phyloP scores from a whole-genome alignment of 495 filamentous ascomycete genomes.

The Xylaria longipes region DNA sequence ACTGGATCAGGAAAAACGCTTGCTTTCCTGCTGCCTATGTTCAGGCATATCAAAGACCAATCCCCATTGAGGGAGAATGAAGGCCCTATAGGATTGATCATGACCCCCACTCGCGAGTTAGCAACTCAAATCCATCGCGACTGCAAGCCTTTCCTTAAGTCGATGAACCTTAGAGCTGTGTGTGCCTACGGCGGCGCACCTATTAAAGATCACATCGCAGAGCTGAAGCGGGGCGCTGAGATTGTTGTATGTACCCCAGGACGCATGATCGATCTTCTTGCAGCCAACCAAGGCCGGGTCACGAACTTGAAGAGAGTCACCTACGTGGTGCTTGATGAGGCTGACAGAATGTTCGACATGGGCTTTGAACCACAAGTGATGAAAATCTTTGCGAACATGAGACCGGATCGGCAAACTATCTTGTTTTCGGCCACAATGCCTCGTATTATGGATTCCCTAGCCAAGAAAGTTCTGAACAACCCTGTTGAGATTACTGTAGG shows the following conservation, averaged over 20 bases:
- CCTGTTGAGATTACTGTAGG: conserved; percentile 93
- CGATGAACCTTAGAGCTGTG: conserved; percentile 86
- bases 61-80: conserved; percentile 80
- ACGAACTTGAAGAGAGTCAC: conserved; percentile 89
- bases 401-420: conserved; percentile 91
- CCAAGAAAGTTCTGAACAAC: conserved; percentile 83
- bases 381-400: conserved; percentile 91
- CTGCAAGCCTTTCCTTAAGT: conserved; percentile 90
- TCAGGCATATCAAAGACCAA: conserved; percentile 97
- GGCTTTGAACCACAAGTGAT: conserved; percentile 98
- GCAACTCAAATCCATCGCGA: conserved; percentile 95
- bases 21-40: conserved; percentile 94
- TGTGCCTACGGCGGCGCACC: conserved; percentile 95
- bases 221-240: conserved; percentile 93
- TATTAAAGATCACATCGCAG: conserved; percentile 97
- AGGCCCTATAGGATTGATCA: conserved; percentile 84
- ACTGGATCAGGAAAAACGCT: conserved; percentile 99
- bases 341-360: conserved; percentile 99
- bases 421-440: conserved; percentile 98
- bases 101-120: conserved; percentile 95
- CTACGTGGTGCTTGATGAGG: conserved; percentile 94
- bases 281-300: conserved; percentile 89
- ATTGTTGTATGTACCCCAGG: conserved; percentile 95
- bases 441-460: conserved; percentile 88
- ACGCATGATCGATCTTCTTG: conserved; percentile 94